Base-by-base conservation (phyloP, 495 filamentous ascomycete genomes). In the Aspergillus wentii region DNA sequence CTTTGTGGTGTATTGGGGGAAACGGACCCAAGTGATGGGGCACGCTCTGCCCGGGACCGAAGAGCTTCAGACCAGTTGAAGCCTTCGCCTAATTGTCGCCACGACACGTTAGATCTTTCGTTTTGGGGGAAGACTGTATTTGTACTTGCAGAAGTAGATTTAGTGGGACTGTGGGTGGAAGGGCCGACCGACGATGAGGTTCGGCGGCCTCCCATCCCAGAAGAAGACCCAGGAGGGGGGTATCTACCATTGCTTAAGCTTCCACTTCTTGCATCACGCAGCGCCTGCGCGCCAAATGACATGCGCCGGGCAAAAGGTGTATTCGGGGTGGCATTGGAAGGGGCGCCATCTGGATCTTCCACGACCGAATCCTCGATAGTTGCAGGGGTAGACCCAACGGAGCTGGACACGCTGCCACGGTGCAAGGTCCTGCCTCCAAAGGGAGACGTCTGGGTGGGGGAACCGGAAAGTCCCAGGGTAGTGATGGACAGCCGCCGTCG, bases 1-100 rank as follows among this genome's bases (percentile, higher is more conserved):
- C 18, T 36, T 38, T 56, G 56, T 21, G 54, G 55, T 35, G 52
- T 46, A 63, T 65, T 49, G 66, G 74, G 44, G 65, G 55, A 58
- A 35, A 46, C 22, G 14, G 55, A 68, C 51, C 49, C 65, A 35
- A 68, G 51, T 30, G 84, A 78, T 38, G 88, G 85, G 48, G 77
- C 79, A 62, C 88, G 87, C 64, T 94, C 85, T 47, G 89, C 89
- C 46, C 88, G 82, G 49, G 79, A 78, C 57, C 87, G 87, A 71
- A 95, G 79, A 66, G 91, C 87, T 65, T 95, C 89, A 63, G 86
- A 85, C 85, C 89, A 94, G 61, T 92, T 91, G 73, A 88, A 92
- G 57, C 82, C 84, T 77, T 89, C 87, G 70, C 86, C 86, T 91
- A 74, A 65, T 57, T 53, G 72, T 66, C 80, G 60, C 51, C 64